A percentile compares a stretch with the other conserved stretches of the same genome.
These are phyloP conservation scores for Apiotrichum montevideense DNA, from an alignment of 1,284 basidiomycete species.

Conservation along the genomic window DNA sequence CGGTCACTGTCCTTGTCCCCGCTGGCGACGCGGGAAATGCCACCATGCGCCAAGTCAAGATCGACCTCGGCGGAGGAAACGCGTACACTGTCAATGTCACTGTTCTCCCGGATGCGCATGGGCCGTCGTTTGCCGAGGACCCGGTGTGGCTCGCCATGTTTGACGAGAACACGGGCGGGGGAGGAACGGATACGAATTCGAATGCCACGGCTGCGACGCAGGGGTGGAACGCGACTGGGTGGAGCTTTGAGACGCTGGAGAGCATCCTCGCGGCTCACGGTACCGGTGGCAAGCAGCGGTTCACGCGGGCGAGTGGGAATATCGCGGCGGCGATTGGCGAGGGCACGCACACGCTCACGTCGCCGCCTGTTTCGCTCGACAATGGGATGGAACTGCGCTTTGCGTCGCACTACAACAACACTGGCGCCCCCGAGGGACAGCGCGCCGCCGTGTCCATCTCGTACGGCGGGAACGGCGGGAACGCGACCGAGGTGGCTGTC, in stretches of 20 bases:
- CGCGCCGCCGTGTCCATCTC: neutral
- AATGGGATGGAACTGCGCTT: slow-evolving; percentile 2
- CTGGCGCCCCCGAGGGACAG: neutral
- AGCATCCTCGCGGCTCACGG: neutral
- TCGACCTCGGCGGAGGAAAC: too few relatives aligned
- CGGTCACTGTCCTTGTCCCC: too few relatives aligned
- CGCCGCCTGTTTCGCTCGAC: neutral
- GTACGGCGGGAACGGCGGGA: neutral
- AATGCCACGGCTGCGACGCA: neutral
- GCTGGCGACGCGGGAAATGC: too few relatives aligned
- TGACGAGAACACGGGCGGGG: neutral
- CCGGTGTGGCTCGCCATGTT: slow-evolving; percentile 5
- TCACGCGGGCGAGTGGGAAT: slow-evolving; percentile 1
- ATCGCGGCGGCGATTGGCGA: neutral
- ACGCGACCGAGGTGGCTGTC: too few relatives aligned
- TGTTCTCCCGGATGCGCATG: neutral
- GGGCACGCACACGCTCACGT: neutral
- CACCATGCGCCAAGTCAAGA: too few relatives aligned
- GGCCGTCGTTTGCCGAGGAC: neutral
- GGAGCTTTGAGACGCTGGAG: neutral
- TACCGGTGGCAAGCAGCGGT: neutral
- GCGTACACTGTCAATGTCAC: neutral
- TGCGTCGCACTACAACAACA: slow-evolving; percentile 4
- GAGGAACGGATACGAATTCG: too few relatives aligned
- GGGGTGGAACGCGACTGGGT: neutral